phyloP scores from a whole-genome alignment of 139 green algal genomes.

The Tetradesmus obliquus region DNA sequence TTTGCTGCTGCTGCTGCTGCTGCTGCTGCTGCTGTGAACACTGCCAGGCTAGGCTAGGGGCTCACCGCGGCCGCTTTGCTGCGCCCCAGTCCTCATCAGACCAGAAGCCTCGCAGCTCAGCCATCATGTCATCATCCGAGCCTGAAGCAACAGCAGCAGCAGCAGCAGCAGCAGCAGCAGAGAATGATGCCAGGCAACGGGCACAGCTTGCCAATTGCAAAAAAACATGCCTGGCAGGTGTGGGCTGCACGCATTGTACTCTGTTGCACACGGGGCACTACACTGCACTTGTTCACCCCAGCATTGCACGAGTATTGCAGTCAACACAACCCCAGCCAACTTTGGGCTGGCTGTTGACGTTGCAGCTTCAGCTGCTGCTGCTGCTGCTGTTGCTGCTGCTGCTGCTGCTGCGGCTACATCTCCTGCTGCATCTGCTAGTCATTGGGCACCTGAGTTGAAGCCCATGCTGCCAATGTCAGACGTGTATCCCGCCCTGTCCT shows the following conservation, averaged over 20 bases:
- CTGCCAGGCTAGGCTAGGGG: neutral
- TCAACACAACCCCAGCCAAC: neutral
- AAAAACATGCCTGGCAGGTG: neutral
- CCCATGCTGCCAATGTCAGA: conserved; percentile 54
- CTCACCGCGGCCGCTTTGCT: neutral
- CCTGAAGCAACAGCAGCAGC: neutral
- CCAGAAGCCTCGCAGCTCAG: conserved; percentile 70
- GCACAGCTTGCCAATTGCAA: neutral
- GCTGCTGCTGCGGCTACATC: neutral
- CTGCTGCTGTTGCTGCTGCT: neutral
- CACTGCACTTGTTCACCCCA: neutral
- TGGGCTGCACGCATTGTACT: neutral
- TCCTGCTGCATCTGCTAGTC: neutral
- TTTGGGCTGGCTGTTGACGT: neutral
- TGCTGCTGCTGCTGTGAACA: neutral
- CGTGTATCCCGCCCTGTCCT: conserved; percentile 30
- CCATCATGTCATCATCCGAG: conserved; percentile 67
- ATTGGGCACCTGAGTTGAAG: conserved; percentile 27
- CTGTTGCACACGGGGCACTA: neutral
- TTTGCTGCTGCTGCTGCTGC: neutral
- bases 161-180: neutral
- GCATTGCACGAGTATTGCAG: neutral
- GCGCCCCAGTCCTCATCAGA: conserved; percentile 64
- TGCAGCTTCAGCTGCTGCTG: neutral
- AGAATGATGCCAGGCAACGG: neutral